Evolutionary conservation across 805 yeast species (phyloP).

Genomic region (Yarrowia sp.): DNA sequence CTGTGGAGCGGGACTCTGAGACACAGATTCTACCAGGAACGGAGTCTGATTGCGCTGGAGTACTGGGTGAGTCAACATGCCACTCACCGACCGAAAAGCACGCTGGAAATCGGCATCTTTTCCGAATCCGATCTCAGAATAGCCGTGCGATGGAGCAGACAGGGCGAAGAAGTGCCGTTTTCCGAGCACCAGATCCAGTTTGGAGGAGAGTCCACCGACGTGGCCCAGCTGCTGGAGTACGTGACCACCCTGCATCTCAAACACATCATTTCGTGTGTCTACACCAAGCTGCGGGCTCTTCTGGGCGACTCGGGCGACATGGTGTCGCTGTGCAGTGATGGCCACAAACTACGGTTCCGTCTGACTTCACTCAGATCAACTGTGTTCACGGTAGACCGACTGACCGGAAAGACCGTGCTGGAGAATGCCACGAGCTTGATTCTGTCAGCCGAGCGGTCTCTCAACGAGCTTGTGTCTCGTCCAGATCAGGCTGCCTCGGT

Average conservation of each 20-base stretch:
- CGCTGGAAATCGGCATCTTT: constrained; percentile 66
- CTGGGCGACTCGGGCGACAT: constrained; percentile 27
- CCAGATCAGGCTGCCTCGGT: constrained; percentile 45
- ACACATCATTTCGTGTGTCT: constrained; percentile 50
- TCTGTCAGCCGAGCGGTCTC: constrained; percentile 49
- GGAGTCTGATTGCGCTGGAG: constrained; percentile 60
- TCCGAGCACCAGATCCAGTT: constrained; percentile 33
- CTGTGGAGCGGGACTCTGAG: constrained; percentile 68
- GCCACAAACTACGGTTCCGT: constrained; percentile 41
- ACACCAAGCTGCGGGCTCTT: constrained; percentile 20
- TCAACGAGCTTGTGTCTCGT: constrained; percentile 44
- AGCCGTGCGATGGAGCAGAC: constrained; percentile 66
- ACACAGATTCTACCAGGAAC: constrained; percentile 63
- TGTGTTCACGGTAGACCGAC: constrained; percentile 43
- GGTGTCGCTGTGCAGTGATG: constrained; percentile 32
- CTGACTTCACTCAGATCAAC: constrained; percentile 43
- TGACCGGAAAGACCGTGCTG: constrained; percentile 44
- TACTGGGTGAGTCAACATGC: constrained; percentile 66
- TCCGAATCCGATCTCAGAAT: constrained; percentile 46
- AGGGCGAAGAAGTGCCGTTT: constrained; percentile 54
- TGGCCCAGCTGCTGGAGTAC: constrained; percentile 52
- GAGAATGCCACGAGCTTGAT: constrained; percentile 56
- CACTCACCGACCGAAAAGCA: constrained; percentile 53
- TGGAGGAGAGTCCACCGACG: constrained; percentile 45
- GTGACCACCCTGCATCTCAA: constrained; percentile 55